Evolutionary conservation across 345 rosid species (phyloP), one percentile per base, ranked within the genome.

Genomic region (Acer saccharum): DNA sequence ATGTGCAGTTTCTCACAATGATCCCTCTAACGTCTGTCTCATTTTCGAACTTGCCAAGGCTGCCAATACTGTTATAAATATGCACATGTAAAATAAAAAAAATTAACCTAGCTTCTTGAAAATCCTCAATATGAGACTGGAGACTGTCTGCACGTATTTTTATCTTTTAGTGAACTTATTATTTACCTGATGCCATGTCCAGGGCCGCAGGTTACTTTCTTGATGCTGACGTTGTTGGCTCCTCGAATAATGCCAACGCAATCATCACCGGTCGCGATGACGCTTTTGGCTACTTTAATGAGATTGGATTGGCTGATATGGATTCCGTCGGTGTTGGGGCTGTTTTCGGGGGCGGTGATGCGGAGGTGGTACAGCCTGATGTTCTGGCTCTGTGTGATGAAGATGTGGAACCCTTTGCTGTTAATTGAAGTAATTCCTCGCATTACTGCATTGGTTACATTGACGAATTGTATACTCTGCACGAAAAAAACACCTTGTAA

Each of bases 161-260:
- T 35, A 32, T 35, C 39, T 35, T 35, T 4, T 35, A 46, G 50
- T 46, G 50, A 46, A 9, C 14, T 60, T 11, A 44, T 2, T n/a
- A 20, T 4, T 79, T 43, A 91, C 97, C 93, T 89, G 65, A 91
- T 77, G 52, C 95, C 98, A 68, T 94, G 97, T 39, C 98, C 98
- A 0, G 97, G 95, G 69, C 97, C 97, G 27, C 98, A 94, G 0
- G 69, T 73, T 8, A 92, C 86, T 66, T 80, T 85, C 43, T 80
- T 81, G 55, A 94, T 70, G 21, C 57, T 81, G 68, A 89, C 74
- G 75, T 88, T 80, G 17, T 75, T 84, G 79, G 81, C 76, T 17
- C 98, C 95, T 29, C 87, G 95, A 20, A 88, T 88, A 68, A 90
- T 81, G 39, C 90, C 90, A 7, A 94, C 41, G 60, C 98, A 92